Percentiles rank a stretch among this genome's conserved stretches.
phyloP scores from a whole-genome alignment of 345 rosid species.

The Raphanus sativus region DNA sequence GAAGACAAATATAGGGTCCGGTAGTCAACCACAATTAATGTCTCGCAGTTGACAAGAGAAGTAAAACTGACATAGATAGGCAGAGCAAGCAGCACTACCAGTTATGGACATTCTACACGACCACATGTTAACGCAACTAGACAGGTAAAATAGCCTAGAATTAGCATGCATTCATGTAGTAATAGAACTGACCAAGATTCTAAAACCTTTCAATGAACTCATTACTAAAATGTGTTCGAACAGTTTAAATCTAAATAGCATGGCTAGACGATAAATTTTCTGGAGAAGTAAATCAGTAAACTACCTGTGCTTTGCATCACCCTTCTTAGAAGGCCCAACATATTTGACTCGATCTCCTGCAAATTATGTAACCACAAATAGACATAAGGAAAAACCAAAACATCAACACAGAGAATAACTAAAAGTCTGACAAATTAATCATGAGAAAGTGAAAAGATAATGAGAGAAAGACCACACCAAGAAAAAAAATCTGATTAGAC shows the following conservation, averaged over 20 bases:
- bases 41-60: neutral
- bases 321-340: slow-evolving; percentile 54
- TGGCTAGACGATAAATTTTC: neutral
- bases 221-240: neutral
- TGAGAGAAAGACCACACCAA: slow-evolving; percentile 17
- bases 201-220: neutral
- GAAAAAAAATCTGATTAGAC: slow-evolving; percentile 3
- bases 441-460: slow-evolving; percentile 9
- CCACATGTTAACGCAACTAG: neutral
- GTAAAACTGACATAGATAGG: neutral
- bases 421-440: slow-evolving; percentile 11
- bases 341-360: slow-evolving; percentile 94
- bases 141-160: neutral
- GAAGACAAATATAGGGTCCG: neutral
- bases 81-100: neutral
- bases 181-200: neutral
- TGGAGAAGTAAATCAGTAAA: slow-evolving; percentile 15
- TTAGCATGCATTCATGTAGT: neutral
- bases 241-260: neutral
- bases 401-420: slow-evolving; percentile 14
- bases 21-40: neutral
- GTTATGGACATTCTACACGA: neutral
- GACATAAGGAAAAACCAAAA: neutral
- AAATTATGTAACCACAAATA: slow-evolving; percentile 6
- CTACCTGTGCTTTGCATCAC: slow-evolving; percentile 72